Evolutionary conservation across 2,329 filamentous ascomycete species (phyloP).

Genomic region (Pseudogymnoascus sp.): DNA sequence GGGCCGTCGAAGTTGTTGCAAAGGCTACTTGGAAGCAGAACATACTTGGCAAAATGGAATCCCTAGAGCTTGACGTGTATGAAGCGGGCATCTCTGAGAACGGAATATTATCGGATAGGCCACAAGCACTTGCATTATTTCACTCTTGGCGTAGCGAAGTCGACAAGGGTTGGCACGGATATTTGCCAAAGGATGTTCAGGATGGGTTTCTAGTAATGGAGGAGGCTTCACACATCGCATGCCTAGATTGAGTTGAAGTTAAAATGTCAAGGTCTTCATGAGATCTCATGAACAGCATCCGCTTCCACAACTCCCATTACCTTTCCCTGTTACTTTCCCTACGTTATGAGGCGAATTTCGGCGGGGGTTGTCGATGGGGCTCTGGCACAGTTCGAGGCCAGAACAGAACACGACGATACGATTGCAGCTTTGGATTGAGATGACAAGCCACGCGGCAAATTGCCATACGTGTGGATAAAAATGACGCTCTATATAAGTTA

Average conservation of each 20-base stretch:
- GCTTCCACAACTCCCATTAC: not conserved
- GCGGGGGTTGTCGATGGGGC: not conserved
- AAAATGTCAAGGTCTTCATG: not conserved
- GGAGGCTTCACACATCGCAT: not conserved
- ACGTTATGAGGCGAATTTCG: not conserved
- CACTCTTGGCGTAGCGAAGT: constrained; percentile 19
- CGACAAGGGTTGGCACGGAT: constrained; percentile 22
- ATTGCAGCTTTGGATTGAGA: not conserved
- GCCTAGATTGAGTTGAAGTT: not conserved
- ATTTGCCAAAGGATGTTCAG: constrained; percentile 16
- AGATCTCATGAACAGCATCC: not conserved
- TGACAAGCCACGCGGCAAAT: not conserved
- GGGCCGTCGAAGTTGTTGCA: constrained; percentile 17
- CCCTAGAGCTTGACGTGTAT: constrained; percentile 17
- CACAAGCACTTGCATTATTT: constrained; percentile 17
- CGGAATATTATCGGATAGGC: not conserved
- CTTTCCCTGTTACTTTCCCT: not conserved
- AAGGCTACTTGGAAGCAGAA: constrained; percentile 20
- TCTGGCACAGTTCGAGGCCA: not conserved
- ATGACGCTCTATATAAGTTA: not conserved
- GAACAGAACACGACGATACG: not conserved
- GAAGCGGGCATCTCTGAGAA: constrained; percentile 10
- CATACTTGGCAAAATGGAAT: constrained; percentile 14
- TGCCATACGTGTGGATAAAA: too few relatives aligned
- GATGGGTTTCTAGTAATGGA: constrained; percentile 15